These are phyloP conservation scores for Phytopythium helicoides DNA, from an alignment of 352 stramenopile species.

Conservation along the genomic window DNA sequence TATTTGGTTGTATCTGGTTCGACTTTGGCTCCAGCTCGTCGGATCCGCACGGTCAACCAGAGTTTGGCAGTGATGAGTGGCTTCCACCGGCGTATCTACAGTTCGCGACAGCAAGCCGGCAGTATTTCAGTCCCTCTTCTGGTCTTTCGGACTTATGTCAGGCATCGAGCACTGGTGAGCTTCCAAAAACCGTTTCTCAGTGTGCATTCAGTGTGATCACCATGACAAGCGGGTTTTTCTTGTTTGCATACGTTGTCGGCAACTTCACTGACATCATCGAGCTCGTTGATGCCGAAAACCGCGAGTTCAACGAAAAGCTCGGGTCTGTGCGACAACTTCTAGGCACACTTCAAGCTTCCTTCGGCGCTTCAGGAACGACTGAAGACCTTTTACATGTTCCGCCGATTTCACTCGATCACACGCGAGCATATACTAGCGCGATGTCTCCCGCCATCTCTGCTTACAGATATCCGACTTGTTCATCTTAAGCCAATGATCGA, in stretches of 20 bases:
- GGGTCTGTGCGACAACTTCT: conserved; percentile 38
- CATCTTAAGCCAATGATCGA: conserved; percentile 49
- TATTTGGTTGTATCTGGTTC: conserved; percentile 55
- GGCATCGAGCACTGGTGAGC: conserved; percentile 30
- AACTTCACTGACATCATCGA: conserved; percentile 45
- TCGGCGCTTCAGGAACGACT: conserved; percentile 29
- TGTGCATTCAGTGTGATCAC: conserved; percentile 34
- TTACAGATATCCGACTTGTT: conserved; percentile 52
- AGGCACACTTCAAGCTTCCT: conserved; percentile 37
- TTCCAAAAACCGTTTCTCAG: conserved; percentile 28
- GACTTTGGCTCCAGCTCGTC: conserved; percentile 47
- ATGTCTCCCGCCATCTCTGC: conserved; percentile 42
- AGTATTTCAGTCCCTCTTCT: conserved; percentile 40
- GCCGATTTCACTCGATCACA: conserved; percentile 52
- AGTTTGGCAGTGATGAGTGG: conserved; percentile 32
- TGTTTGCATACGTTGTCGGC: conserved; percentile 45
- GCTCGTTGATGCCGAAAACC: conserved; percentile 42
- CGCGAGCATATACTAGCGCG: conserved; percentile 42
- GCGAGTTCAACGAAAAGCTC: conserved; percentile 47
- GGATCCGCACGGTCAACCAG: background rate
- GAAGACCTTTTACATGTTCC: conserved; percentile 52
- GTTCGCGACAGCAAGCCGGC: conserved; percentile 9
- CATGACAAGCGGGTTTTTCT: conserved; percentile 31
- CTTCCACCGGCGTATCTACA: conserved; percentile 20
- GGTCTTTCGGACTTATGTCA: conserved; percentile 43